Base-by-base conservation (phyloP, 257 asterid species). In the Nicotiana undulata region DNA sequence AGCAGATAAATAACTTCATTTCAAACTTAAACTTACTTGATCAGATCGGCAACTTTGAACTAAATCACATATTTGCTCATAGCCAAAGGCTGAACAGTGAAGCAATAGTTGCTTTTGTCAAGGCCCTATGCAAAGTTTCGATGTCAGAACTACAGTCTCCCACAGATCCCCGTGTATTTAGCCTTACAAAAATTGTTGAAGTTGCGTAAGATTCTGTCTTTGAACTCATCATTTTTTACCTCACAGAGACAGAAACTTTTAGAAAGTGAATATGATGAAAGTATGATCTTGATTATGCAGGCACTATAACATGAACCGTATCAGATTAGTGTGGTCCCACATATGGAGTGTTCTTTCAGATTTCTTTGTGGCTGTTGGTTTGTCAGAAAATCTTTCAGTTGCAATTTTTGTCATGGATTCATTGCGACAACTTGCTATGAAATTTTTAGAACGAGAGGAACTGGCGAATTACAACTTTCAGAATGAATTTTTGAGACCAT, bases 371-470 rank as follows among this genome's bases (percentile, higher is more conserved):
- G 90, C 97, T 55, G 99, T 96, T 86, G 99, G 99, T 56, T 82
- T 96, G 88, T 94, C 98, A 76, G 98, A 96, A 86, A 96, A 96
- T 85, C 92, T 96, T 20, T 94, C 99, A 53, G 99, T 96, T 88
- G 96, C 99, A 74, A 96, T 96, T 67, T 96, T 96, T 86, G 99
- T 94, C 78, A 96, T 96, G 99, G 99, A 96, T 79, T 94, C 99
- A 4, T 84, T 96, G 87, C 95, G 99, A 79, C 99, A 96, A 82
- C 99, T 96, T 83, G 91, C 99, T 52, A 93, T 91, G 99, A 96
- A 96, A 87, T 96, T 96, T 79, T 88, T 96, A 72, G 99, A 96
- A 87, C 95, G 99, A 77, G 99, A 96, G 85, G 99, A 96, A 86
- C 90, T 96, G 87, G 97, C 97, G n/a, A 96, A 96, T 84, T 96